Base-by-base conservation (phyloP, 768 basidiomycete genomes). In the Rhodosporidiobolus sp. region DNA sequence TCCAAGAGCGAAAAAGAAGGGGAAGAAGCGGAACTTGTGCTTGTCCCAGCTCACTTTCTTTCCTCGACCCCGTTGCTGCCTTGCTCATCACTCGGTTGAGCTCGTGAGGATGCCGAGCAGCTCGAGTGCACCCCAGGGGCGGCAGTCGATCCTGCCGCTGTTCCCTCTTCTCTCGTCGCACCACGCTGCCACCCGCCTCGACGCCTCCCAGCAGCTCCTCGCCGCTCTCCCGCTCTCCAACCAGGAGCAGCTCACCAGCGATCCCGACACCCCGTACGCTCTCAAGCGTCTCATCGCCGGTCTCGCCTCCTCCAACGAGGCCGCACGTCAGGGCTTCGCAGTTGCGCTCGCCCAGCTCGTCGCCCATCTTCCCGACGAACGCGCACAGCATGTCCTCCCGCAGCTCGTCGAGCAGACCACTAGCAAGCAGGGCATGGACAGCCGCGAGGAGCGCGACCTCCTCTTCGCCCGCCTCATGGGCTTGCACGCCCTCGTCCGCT, bases 391-490 rank as follows among this genome's bases (percentile, higher is more conserved):
- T 76, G 88, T 96, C 54, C 78, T 93, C 26, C 84, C 86, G n/a
- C 84, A 96, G 49, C 83, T 96, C 53, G 78, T 88, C 52, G 88
- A 90, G 65, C 84, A 86, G 68, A 88, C 91, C 24, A 88, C 90
- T 80, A 83, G 85, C 8, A 86, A 88, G 73, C 87, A 87, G 48
- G 89, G 89, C 22, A 89, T 90, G 87, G 88, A 88, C 53, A 89
- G 93, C 5, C 90, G 93, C 79, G 95, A 98, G 81, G 91, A 94
- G 81, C 88, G 95, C 69, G 95, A 99, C 80, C 82, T 91, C 60
- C 85, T 93, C 62, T 97, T 99, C 79, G 94, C 93, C 17, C 88
- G 92, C 35, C 84, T 99, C 19, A 96, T 98, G 80, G 95, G 95
- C 26, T 83, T 96, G 69, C 88, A 88, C 26, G 85, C 92, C 24